Evolutionary conservation across 2,329 filamentous ascomycete species (phyloP), one percentile per base, ranked within the genome.

Genomic region (Endocalyx cinctus): DNA sequence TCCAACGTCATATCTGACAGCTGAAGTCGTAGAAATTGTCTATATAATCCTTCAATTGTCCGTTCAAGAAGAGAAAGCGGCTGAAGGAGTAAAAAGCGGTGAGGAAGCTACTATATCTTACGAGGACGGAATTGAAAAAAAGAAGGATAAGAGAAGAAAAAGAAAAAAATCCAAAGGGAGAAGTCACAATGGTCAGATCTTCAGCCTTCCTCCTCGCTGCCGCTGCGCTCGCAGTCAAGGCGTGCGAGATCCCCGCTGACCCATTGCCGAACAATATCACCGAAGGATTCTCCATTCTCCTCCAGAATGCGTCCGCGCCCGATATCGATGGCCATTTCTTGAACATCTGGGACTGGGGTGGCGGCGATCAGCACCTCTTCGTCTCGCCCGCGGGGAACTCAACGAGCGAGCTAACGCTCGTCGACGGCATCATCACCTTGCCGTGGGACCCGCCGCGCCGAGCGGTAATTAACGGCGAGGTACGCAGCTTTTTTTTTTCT

Each of bases 401-500:
- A 3, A 58, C 62, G 4, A 54, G 48, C 29, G 51, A 62, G 35
- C 51, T 65, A 25, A 57, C 56, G 3, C 57, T 68, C 17, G 48
- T 58, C 20, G 44, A 60, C 27, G 64, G 64, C 6, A 48, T 65
- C 11, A 54, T 67, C 36, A 59, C 51, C 8, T 32, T 54, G 7
- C 47, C 49, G 14, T 52, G 50, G 49, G 42, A 45, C 16, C 32
- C 48, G 31, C 37, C 41, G 27, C 36, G 50, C 15, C 56, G 57
- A 16, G 63, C 62, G 2, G 64, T 66, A 17, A 66, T 69, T 32
- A 65, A 67, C 25, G 63, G 64, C 39, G 65, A 69, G 51, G 64
- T 66, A 53, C 35, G 41, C 25, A 29, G n/a, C 12, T 8, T 10
- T 25, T 10, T 17, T 19, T n/a, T 7, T 10, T 29, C 38, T 4